A percentile compares a stretch with the other conserved stretches of the same genome.
These are phyloP conservation scores for Schizothecium vesticola DNA, from an alignment of 495 filamentous ascomycete genomes.

Conservation along the genomic window DNA sequence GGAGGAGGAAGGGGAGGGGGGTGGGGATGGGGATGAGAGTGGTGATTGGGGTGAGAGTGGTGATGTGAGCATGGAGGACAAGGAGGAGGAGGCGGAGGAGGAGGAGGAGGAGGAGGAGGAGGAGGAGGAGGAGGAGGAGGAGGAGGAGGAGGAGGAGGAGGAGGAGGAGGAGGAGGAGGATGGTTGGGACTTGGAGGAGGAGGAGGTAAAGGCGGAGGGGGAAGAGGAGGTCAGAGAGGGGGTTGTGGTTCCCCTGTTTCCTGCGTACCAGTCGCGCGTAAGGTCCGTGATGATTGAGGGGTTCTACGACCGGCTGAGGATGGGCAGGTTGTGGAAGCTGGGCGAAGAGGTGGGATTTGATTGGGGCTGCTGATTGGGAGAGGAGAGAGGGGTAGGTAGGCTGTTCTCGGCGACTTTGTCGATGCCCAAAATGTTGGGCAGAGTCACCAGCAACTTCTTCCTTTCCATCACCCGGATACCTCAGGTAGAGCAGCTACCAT, in stretches of 20 bases:
- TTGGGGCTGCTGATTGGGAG: neutral
- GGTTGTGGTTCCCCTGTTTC: neutral
- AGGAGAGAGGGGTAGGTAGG: neutral
- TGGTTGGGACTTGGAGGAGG: too few relatives aligned
- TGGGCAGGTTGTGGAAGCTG: neutral
- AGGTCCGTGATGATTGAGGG: neutral
- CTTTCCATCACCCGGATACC: too few relatives aligned
- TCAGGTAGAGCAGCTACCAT: too few relatives aligned
- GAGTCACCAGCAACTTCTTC: too few relatives aligned
- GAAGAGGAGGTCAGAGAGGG: neutral
- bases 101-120: neutral
- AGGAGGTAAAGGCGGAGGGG: neutral
- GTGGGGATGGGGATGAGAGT: too few relatives aligned
- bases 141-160: neutral
- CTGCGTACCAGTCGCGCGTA: neutral
- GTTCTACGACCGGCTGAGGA: neutral
- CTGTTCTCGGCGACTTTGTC: too few relatives aligned
- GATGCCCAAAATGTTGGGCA: too few relatives aligned
- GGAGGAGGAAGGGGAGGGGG: neutral
- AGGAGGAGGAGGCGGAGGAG: neutral
- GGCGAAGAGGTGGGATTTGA: neutral
- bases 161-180: too few relatives aligned
- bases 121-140: neutral
- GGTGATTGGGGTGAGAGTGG: too few relatives aligned
- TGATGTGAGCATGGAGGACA: too few relatives aligned